Evolutionary conservation across 108 stramenopile genomes (phyloP), one percentile per base, ranked within the genome.

Genomic region (Fragilaria radians): DNA sequence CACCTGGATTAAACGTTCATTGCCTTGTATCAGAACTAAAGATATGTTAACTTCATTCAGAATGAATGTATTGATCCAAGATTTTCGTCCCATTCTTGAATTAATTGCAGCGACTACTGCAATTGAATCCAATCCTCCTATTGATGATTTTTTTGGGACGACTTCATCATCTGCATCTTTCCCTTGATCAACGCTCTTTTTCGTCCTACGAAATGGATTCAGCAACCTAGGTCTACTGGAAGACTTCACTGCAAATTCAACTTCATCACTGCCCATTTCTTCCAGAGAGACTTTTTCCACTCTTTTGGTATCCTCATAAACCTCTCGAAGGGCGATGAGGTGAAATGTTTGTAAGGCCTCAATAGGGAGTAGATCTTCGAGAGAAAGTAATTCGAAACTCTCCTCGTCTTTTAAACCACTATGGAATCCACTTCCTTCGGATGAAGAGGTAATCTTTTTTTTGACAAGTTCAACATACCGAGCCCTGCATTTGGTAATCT

Each of bases 271-370:
- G 11, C 14, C 36, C 7, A 14, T 14, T 14, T 42, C 14, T 11
- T 42, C 36, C 7, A 42, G 14, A 14, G 14, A 42, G 14, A 11
- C 36, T 14, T 42, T 42, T 42, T 14, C 62, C 22, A 30, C 7
- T 24, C 48, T 25, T 49, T 22, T 63, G 24, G 21, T 29, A 3
- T 29, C 11, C 32, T 48, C 51, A 61, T 73, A 65, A 32, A 74
- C 72, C 32, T 56, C 62, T n/a, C 89, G 73, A 34, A 86, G 70
- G 17, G 89, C 85, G 0, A 84, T 36, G n/a, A 90, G 57, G 66
- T 90, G 89, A 59, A 86, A 90, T 19, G 85, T 68, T 28, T 80
- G 32, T 34, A 90, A 58, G 9, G 83, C 72, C 64, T 90, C 89
- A 32, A 90, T 77, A 2, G 89, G 89, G 19, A 90, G 64, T 19